Evolutionary conservation across 2,329 filamentous ascomycete species (phyloP), one percentile per base, ranked within the genome.

Genomic region (Penicillium sp.): DNA sequence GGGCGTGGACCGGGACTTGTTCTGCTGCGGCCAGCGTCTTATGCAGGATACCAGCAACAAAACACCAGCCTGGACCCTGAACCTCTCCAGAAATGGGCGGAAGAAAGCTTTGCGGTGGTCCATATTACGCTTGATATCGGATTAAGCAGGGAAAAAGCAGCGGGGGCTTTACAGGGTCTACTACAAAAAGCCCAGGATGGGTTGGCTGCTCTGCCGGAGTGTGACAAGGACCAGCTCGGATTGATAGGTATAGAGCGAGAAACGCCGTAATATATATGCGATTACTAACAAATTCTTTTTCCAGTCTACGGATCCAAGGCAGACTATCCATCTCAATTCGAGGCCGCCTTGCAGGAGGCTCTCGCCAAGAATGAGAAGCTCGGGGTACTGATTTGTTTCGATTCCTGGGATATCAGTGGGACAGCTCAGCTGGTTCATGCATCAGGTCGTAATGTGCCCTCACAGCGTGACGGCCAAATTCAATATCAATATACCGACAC

Each of bases 1-100:
- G 78, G 78, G 7, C 64, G 63, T 30, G 80, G 80, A 0, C 80
- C 80, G 0, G 78, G 78, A 0, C 59, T 82, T 1, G 64, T 82
- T 6, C 58, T 82, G 10, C 56, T 82, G 3, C 60, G 76, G 1
- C 71, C 78, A 6, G 56, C 64, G 32, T 61, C 37, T 27, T 54
- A 58, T 69, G 36, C 57, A 43, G 43, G 61, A 63, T 55, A 55
- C 7, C 59, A 63, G 29, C 46, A 61, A 33, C 68, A 64, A 27
- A 73, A 74, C 23, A 67, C 68, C 41, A 72, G 70, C 37, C 64
- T 77, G 1, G 78, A 80, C 47, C 85, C 86, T 0, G 75, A 80
- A 7, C 82, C 83, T 0, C 61, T 83, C 12, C 65, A 82, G 54
- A 90, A 89, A 68, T 89, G 87, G 87, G 86, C 85, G 0, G 86